Evolutionary conservation across 768 basidiomycete species (phyloP).

Genomic region (Mycena amicta): DNA sequence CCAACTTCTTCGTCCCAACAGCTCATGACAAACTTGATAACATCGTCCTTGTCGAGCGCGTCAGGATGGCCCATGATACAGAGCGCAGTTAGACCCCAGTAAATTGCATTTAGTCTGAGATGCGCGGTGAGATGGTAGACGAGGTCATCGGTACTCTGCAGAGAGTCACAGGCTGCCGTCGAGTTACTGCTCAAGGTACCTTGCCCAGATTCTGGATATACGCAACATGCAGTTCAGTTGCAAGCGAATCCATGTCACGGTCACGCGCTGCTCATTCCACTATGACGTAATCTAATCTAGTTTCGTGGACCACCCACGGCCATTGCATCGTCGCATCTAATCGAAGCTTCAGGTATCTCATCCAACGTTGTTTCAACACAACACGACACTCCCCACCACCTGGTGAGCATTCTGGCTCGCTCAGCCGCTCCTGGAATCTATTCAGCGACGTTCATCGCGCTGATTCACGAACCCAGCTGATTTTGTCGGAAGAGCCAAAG

Average conservation of each 20-base stretch:
- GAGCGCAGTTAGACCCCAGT: constrained; percentile 93
- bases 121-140: constrained; percentile 91
- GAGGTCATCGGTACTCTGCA: constrained; percentile 79
- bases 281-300: background rate
- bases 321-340: background rate
- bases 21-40: constrained; percentile 86
- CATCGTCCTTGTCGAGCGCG: constrained; percentile 80
- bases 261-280: constrained; percentile 2
- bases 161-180: background rate
- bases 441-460: no score
- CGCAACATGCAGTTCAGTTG: constrained; percentile 63
- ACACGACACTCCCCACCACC: constrained; percentile 16
- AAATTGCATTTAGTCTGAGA: constrained; percentile 92
- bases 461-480: constrained; percentile 39
- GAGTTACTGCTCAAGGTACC: constrained; percentile 36
- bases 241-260: constrained; percentile 15
- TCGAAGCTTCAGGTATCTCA: constrained; percentile 10
- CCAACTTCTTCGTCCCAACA: constrained; percentile 93
- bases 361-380: constrained; percentile 2
- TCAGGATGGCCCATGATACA: constrained; percentile 78
- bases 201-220: constrained; percentile 80
- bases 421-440: no score
- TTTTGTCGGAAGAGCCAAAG: constrained; percentile 33
- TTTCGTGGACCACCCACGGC: constrained; percentile 19
- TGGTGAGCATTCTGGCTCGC: no score